Evolutionary conservation across 2,329 filamentous ascomycete species (phyloP).

Genomic region (Chrysoporthe cubensis): DNA sequence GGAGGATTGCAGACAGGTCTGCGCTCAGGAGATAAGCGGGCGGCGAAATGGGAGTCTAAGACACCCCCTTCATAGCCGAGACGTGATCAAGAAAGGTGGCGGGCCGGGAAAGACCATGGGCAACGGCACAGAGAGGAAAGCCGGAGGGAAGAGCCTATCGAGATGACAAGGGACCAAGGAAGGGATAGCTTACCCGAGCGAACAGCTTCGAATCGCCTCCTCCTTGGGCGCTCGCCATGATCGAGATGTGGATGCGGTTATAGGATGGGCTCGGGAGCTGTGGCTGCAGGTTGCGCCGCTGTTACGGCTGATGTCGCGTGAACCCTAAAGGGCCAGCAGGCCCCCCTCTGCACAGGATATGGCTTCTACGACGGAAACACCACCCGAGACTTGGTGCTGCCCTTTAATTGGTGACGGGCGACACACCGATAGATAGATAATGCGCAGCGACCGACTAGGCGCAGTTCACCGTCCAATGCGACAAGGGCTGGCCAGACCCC

Average conservation of each 20-base stretch:
- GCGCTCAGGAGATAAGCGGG: constrained; percentile 9
- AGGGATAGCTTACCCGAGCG: constrained; percentile 73
- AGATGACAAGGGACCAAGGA: constrained; percentile 9
- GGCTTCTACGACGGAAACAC: constrained; percentile 21
- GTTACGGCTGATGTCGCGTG: constrained; percentile 25
- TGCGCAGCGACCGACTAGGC: constrained; percentile 13
- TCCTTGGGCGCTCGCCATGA: constrained; percentile 61
- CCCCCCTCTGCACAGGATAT: constrained; percentile 16
- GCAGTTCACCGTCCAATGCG: constrained; percentile 20
- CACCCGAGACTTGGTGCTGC: constrained; percentile 19
- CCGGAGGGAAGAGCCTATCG: constrained; percentile 8
- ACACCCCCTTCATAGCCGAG: constrained; percentile 27
- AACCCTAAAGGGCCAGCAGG: constrained; percentile 13
- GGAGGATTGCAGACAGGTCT: constrained; percentile 14
- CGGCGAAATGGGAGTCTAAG: constrained; percentile 27
- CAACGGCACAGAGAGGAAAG: constrained; percentile 5
- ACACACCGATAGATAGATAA: constrained; percentile 13
- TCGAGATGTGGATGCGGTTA: constrained; percentile 31
- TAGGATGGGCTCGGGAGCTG: constrained; percentile 15
- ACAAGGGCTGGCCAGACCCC: constrained; percentile 15
- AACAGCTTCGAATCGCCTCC: constrained; percentile 99
- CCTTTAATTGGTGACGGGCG: constrained; percentile 22
- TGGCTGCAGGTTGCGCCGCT: constrained; percentile 9
- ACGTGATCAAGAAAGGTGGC: constrained; percentile 10
- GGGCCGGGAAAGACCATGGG: constrained; percentile 12